Evolutionary conservation across 108 stramenopile genomes (phyloP).

Genomic region (Nannochloropsis gaditana): DNA sequence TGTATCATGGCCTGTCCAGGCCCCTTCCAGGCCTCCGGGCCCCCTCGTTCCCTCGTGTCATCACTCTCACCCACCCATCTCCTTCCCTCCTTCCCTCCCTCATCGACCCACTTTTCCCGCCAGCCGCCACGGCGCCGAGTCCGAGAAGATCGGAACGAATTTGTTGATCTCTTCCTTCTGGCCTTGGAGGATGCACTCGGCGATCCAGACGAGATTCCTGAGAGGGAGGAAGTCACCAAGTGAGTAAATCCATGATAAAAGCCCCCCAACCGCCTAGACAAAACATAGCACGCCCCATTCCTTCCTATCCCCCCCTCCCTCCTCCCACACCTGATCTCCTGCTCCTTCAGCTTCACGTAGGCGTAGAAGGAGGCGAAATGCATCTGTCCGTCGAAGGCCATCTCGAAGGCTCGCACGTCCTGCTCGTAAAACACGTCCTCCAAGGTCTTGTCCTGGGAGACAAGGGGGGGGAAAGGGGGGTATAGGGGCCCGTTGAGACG

Average conservation of each 20-base stretch:
- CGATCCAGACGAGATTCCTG: conserved; percentile 97
- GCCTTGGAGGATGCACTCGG: conserved; percentile 95
- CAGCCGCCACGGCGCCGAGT: conserved; percentile 79
- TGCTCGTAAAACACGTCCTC: conserved; percentile 98
- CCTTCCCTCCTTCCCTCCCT: background rate
- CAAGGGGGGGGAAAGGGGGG: background rate
- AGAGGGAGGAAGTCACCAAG: background rate
- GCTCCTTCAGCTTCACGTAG: conserved; percentile 99
- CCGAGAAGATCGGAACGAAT: conserved; percentile 93
- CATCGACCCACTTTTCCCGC: conserved; percentile 24
- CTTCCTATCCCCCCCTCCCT: background rate
- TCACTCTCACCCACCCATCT: conserved; percentile 11
- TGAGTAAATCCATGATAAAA: background rate
- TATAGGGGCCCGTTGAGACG: too few relatives aligned
- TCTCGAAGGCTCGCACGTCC: conserved; percentile 86
- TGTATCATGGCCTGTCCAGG: background rate
- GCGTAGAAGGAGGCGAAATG: conserved; percentile 96
- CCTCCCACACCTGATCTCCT: conserved; percentile 42
- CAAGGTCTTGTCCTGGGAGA: conserved; percentile 66
- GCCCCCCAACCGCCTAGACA: background rate
- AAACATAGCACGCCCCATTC: background rate
- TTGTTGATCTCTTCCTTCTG: conserved; percentile 95
- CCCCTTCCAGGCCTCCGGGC: background rate
- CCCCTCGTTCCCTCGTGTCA: conserved; percentile 20
- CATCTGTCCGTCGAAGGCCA: conserved; percentile 98